Evolutionary conservation across 768 basidiomycete genomes (phyloP), one percentile per base, ranked within the genome.

Genomic region (Mycena indigotica): DNA sequence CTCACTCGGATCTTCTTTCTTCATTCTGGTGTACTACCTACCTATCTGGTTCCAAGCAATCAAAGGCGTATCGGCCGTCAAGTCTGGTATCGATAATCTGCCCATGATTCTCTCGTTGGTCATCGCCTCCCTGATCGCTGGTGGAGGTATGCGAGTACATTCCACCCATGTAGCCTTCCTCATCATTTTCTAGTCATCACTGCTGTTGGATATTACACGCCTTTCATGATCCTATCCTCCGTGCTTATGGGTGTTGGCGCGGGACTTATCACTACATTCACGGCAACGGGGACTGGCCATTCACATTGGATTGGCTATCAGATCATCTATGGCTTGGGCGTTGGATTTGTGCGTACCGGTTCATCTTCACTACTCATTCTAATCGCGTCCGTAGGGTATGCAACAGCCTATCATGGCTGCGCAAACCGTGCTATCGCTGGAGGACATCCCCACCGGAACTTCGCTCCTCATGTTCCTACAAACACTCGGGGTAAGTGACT

Each of bases 71-170:
- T 67, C 70, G 3, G 71, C 81, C 0, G 60, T 76, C 8, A 13
- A 28, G 13, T 74, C 77, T 1, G 76, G 60, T 23, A 52, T 63
- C 55, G 53, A 74, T 35, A 38, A 38, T n/a, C 71, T 83, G 29
- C 62, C 74, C 2, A 56, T 76, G 52, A 69, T 75, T 4, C 67
- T 77, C 54, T 60, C 74, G 21, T 67, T 77, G 23, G 78, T 79
- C 0, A 73, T 77, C 1, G 53, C 71, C 16, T 73, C 78, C 1
- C 70, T 83, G 35, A 23, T 80, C n/a, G 65, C 64, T 2, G 10
- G 81, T 75, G 50, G 71, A 16, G 64, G 35, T 38, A 10, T 10
- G 35, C 12, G n/a, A 10, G 10, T n/a, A 10, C 35, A 38, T 10
- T 38, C n/a, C n/a, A n/a, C n/a, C 12, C n/a, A n/a, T 38, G 12